Evolutionary conservation across 805 yeast genomes (phyloP).

Genomic region (Saccharomycopsis babjevae): DNA sequence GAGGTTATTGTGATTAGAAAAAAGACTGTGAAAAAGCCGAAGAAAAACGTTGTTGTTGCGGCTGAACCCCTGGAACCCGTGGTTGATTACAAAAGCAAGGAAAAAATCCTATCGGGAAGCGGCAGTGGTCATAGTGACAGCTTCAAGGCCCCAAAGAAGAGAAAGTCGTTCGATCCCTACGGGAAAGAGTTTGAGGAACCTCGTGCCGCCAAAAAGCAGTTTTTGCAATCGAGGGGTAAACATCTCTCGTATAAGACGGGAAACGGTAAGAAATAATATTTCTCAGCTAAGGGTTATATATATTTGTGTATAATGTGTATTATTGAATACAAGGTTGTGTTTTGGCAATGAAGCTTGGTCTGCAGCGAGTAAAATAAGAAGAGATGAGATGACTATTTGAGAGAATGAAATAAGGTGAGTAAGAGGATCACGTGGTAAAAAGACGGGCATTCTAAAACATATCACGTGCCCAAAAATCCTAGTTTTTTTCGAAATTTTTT

Average conservation of each 20-base stretch:
- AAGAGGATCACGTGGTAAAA: too few relatives aligned
- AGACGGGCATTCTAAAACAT: too few relatives aligned
- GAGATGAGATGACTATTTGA: too few relatives aligned
- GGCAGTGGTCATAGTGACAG: constrained; percentile 6
- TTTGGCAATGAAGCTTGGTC: too few relatives aligned
- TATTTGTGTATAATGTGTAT: not conserved
- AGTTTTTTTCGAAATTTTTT: too few relatives aligned
- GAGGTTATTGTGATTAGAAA: constrained; percentile 15
- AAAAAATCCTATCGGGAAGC: constrained; percentile 30
- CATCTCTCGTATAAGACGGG: constrained; percentile 11
- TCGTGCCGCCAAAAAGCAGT: constrained; percentile 30
- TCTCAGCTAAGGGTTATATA: not conserved
- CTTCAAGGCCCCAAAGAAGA: constrained; percentile 24
- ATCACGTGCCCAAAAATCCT: too few relatives aligned
- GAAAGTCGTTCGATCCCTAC: constrained; percentile 52
- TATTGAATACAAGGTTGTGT: too few relatives aligned
- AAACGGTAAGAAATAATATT: not conserved
- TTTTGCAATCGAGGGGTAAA: constrained; percentile 7
- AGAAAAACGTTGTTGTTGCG: constrained; percentile 3
- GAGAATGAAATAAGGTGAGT: too few relatives aligned
- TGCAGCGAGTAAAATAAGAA: too few relatives aligned
- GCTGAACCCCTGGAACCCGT: constrained; percentile 2
- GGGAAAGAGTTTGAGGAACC: constrained; percentile 41
- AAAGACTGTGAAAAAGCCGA: constrained; percentile 5
- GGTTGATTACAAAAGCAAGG: constrained; percentile 35